These are phyloP conservation scores for Fusarium abutilonis DNA, from an alignment of 2,329 filamentous ascomycete species.

Conservation along the genomic window DNA sequence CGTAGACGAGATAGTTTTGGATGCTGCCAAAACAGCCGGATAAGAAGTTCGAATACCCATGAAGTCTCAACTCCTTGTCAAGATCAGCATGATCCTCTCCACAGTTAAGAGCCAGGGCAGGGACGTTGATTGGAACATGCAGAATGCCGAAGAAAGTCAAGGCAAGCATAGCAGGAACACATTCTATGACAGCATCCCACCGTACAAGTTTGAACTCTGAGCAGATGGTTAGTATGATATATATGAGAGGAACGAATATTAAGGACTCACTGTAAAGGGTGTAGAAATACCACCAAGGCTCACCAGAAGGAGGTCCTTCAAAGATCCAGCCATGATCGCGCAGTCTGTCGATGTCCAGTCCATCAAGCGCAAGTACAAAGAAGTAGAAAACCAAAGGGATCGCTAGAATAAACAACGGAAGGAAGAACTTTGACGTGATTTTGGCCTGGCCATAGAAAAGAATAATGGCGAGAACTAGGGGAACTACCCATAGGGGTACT, in stretches of 20 bases:
- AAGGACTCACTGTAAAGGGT: conserved; percentile 82
- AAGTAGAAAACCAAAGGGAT: conserved; percentile 83
- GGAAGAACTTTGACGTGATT: conserved; percentile 82
- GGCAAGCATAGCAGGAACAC: conserved; percentile 93
- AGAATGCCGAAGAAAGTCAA: conserved; percentile 97
- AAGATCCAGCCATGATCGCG: conserved; percentile 90
- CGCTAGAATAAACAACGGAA: conserved; percentile 85
- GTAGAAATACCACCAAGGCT: conserved; percentile 98
- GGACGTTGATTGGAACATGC: conserved; percentile 98
- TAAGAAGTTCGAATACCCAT: conserved; percentile 91
- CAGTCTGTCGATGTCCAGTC: conserved; percentile 72
- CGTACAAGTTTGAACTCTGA: conserved; percentile 82
- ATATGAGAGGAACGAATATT: no score
- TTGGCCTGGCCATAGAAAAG: conserved; percentile 81
- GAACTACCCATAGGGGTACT: conserved; percentile 82
- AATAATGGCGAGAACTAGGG: conserved; percentile 77
- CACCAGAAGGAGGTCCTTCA: conserved; percentile 80
- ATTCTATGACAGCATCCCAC: conserved; percentile 84
- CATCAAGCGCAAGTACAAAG: conserved; percentile 74
- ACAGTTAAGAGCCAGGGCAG: conserved; percentile 87
- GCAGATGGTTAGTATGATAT: conserved; percentile 28
- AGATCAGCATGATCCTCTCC: conserved; percentile 93
- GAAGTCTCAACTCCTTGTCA: conserved; percentile 89
- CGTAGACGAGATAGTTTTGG: conserved; percentile 96
- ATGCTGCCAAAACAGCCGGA: conserved; percentile 91